Evolutionary conservation across 208 protist genomes (phyloP).

Genomic region (Crithidia expoeki): DNA sequence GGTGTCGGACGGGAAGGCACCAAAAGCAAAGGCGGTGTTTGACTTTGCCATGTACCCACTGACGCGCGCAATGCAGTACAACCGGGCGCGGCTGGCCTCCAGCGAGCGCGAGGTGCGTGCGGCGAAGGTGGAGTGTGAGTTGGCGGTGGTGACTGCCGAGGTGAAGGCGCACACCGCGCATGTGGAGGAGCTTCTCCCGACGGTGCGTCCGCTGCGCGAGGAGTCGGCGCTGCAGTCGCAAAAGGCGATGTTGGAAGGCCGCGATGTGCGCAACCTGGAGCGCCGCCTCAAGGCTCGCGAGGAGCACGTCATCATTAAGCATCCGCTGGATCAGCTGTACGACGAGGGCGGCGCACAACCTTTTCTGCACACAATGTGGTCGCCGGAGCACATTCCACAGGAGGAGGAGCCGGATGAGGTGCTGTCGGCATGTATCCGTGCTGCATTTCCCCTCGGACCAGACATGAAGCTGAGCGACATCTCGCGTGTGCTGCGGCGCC

Average conservation of each 20-base stretch:
- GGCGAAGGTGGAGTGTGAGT: slow-evolving; percentile 52
- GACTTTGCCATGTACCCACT: slow-evolving; percentile 70
- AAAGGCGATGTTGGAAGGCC: slow-evolving; percentile 54
- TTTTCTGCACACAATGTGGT: slow-evolving; percentile 78
- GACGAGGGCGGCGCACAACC: slow-evolving; percentile 85
- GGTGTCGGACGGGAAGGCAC: slow-evolving; percentile 45
- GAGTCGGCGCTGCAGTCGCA: slow-evolving; percentile 57
- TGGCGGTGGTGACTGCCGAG: slow-evolving; percentile 32
- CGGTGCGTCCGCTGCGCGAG: slow-evolving; percentile 71
- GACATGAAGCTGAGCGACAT: slow-evolving; percentile 53
- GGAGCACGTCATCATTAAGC: slow-evolving; percentile 43
- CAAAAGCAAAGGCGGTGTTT: slow-evolving; percentile 38
- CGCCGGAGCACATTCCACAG: slow-evolving; percentile 68
- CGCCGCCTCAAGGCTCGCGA: slow-evolving; percentile 49
- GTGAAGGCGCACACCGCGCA: slow-evolving; percentile 39
- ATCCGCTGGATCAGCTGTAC: slow-evolving; percentile 86
- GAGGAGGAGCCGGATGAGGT: slow-evolving; percentile 70
- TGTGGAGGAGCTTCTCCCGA: slow-evolving; percentile 53
- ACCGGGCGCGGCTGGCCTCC: slow-evolving; percentile 9
- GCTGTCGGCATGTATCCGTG: slow-evolving; percentile 70
- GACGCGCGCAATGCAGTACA: slow-evolving; percentile 56
- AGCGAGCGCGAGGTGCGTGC: slow-evolving; percentile 30
- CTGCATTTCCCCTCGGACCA: slow-evolving; percentile 59
- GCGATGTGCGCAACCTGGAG: slow-evolving; percentile 70
- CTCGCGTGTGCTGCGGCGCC: slow-evolving; percentile 54